These are phyloP conservation scores for Nakazawaea siamensis DNA, from an alignment of 805 yeast genomes.

Conservation along the genomic window DNA sequence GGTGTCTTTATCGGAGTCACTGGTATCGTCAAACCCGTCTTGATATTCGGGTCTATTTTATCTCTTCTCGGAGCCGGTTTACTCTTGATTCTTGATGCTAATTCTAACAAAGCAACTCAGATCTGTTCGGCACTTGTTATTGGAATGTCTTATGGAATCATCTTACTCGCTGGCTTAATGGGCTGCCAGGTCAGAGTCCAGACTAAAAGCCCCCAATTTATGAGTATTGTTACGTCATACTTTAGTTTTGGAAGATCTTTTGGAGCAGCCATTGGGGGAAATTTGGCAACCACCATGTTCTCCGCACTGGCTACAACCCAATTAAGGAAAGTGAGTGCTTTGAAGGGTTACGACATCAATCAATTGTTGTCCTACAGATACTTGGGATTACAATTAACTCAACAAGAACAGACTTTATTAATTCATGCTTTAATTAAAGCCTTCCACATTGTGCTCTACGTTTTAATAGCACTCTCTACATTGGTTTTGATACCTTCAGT, in stretches of 20 bases:
- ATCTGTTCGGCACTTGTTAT: not conserved
- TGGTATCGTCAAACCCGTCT: not conserved
- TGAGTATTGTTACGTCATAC: constrained; percentile 1
- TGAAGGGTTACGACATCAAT: not conserved
- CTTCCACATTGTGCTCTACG: too few species aligned
- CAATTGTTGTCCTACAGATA: too few species aligned
- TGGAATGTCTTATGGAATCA: not conserved
- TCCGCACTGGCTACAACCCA: not conserved
- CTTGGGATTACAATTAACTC: too few species aligned
- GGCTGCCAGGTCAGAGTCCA: not conserved
- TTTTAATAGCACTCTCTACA: too few species aligned
- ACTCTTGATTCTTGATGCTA: not conserved
- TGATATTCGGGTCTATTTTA: not conserved
- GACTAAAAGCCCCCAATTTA: not conserved
- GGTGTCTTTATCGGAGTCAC: not conserved
- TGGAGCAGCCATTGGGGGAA: not conserved
- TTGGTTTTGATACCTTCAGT: too few species aligned
- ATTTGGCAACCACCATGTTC: constrained; percentile 1
- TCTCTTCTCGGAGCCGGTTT: constrained; percentile 1
- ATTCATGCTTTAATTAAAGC: too few species aligned
- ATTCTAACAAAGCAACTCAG: not conserved
- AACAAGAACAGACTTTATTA: too few species aligned
- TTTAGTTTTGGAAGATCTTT: constrained; percentile 1
- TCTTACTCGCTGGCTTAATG: not conserved
- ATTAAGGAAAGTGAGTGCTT: not conserved